Base-by-base conservation (phyloP, 2,329 filamentous ascomycete species). In the Aspergillus viridinutans region DNA sequence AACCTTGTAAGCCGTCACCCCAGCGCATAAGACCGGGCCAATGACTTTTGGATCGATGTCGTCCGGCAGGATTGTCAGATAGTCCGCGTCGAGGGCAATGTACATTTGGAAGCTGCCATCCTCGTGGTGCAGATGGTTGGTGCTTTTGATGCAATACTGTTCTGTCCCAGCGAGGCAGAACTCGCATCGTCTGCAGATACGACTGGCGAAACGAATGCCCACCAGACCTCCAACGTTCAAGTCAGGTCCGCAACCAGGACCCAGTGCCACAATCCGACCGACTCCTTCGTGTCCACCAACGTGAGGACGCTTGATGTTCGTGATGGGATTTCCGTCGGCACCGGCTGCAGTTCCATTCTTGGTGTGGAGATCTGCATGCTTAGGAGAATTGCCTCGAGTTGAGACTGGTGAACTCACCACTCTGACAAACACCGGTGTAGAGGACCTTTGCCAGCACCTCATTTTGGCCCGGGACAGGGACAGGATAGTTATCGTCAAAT, bases 221-320 rank as follows among this genome's bases (percentile, higher is more conserved):
- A 79, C 77, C 8, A 77, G 60, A 0, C 60, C 67, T 17, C 76
- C 76, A 4, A 78, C 32, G 28, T 72, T 69, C 21, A 79, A 60
- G 2, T 71, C 69, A 3, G 69, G 64, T 9, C 63, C 64, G 38
- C 68, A 67, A 28, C 69, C 71, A 1, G 75, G 69, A 0, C 77
- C 76, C 4, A 79, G 62, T 0, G 69, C 65, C 17, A 79, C 64
- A 45, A 79, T 74, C 0, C 72, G 72, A 1, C 76, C 77, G 17
- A 79, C 70, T 1, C 77, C 77, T 69, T 80, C 76, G 60, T 79
- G 76, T 5, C 77, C 76, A 17, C 76, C 76, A n/a, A 79, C 67
- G 53, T 79, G 76, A 0, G 77, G 77, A 0, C 78, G 64, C 55
- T 79, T 79, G 59, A 78, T 75, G 14, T 74, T 68, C 1, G 73